Evolutionary conservation across 306 rosid genomes (phyloP).

Genomic region (Notholithocarpus densiflorus): DNA sequence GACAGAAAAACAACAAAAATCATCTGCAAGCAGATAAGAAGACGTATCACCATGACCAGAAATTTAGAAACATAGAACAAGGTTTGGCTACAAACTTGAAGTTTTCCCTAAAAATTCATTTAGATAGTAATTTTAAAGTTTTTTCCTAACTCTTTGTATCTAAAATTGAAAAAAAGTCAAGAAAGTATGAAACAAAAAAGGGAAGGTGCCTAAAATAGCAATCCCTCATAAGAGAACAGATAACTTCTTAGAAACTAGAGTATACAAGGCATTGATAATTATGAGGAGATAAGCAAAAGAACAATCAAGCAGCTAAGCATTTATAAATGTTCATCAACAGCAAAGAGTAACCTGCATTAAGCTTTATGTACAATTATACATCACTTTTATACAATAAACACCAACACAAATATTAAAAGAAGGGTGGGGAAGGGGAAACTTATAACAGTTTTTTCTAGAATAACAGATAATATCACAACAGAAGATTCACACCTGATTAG

Average conservation of each 20-base stretch:
- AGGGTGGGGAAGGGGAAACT: conserved; percentile 1
- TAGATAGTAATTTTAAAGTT: too few relatives aligned
- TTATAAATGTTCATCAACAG: background rate
- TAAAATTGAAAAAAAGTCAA: too few relatives aligned
- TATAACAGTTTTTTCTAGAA: background rate
- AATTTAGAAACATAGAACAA: background rate
- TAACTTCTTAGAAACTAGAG: background rate
- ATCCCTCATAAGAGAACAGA: background rate
- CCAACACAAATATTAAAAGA: background rate
- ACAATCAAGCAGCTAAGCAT: background rate
- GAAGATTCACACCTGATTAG: conserved; percentile 78
- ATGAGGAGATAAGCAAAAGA: background rate
- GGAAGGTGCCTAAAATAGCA: too few relatives aligned
- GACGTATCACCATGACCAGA: background rate
- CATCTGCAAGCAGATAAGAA: background rate
- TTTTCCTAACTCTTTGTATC: too few relatives aligned
- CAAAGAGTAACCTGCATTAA: conserved; percentile 1
- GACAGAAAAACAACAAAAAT: background rate
- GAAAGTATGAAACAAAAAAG: too few relatives aligned
- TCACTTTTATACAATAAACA: conserved; percentile 11
- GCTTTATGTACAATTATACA: conserved; percentile 8
- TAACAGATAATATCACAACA: background rate
- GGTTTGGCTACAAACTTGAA: too few relatives aligned
- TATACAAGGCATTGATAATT: background rate
- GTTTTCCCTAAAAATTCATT: too few relatives aligned